These are phyloP conservation scores for Aspergillus proliferans DNA, from an alignment of 2,329 filamentous ascomycete genomes.

Conservation along the genomic window DNA sequence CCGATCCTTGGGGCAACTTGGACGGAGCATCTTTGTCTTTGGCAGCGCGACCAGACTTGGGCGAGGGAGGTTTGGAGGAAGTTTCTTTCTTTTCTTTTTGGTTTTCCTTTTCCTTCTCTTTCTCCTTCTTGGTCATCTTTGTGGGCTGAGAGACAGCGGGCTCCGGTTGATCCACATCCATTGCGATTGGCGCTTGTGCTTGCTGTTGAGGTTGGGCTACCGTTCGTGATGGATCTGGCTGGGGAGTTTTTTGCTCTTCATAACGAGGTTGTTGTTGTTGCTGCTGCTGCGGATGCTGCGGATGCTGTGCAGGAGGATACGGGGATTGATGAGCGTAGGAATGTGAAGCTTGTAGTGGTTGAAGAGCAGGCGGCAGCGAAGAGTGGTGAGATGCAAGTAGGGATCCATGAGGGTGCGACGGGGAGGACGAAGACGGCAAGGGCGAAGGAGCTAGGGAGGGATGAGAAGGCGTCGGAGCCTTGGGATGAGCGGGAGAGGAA, in stretches of 20 bases:
- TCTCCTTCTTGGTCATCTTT: slow-evolving; percentile 35
- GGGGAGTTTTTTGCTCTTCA: not conserved
- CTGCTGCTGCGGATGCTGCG: slow-evolving; percentile 5
- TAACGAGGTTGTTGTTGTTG: slow-evolving; percentile 12
- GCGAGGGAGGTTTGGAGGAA: slow-evolving; percentile 48
- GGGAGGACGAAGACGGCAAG: slow-evolving; percentile 17
- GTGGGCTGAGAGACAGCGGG: slow-evolving; percentile 10
- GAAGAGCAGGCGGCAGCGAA: slow-evolving; percentile 6
- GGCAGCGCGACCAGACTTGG: slow-evolving; percentile 48
- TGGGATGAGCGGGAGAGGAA: slow-evolving; percentile 21
- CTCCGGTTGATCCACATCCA: slow-evolving; percentile 32
- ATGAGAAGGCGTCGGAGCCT: slow-evolving; percentile 18
- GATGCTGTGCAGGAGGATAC: slow-evolving; percentile 17
- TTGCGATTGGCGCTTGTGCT: slow-evolving; percentile 18
- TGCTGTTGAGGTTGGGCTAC: slow-evolving; percentile 9
- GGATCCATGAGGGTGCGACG: slow-evolving; percentile 10
- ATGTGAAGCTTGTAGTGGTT: slow-evolving; percentile 14
- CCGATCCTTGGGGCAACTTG: slow-evolving; percentile 56
- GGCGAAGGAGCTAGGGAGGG: slow-evolving; percentile 18
- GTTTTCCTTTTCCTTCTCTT: slow-evolving; percentile 27
- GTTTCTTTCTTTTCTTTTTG: slow-evolving; percentile 36
- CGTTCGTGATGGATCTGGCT: slow-evolving; percentile 1
- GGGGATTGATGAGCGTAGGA: slow-evolving; percentile 19
- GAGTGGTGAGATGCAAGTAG: slow-evolving; percentile 10
- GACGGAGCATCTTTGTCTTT: slow-evolving; percentile 55